Base-by-base conservation (phyloP, 164 flowering plant species). In the Vitis amurensis region DNA sequence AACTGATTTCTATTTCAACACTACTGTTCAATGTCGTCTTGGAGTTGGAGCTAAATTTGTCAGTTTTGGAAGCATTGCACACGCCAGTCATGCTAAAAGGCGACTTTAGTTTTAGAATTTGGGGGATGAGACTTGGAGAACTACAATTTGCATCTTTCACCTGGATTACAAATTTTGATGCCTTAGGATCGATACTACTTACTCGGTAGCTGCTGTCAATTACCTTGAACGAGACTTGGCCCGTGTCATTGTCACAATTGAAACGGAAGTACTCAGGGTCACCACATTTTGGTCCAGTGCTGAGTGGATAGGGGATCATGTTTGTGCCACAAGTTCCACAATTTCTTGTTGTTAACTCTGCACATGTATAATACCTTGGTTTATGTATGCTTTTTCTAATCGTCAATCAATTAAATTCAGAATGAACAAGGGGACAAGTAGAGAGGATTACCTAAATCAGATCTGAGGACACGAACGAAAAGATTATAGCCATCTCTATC, bases 301-400 rank as follows among this genome's bases (percentile, higher is more conserved):
- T 84, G 5, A 84, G 70, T 2, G 87, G 87, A 69, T 82, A 84
- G 4, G 85, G 87, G 50, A 84, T 67, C 47, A 63, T 11, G 71
- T 66, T 78, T 64, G 81, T 70, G 66, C 86, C 82, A 71, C 86
- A 83, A 15, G 69, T 69, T 31, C 55, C 79, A 70, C 86, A 82
- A 70, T 16, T 37, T 69, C 77, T 73, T 56, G 29, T 10, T 9
- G 71, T 73, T 13, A 68, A 44, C 64, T 71, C 85, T 79, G 85
- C 77, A 77, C 47, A 55, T 66, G 2, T 31, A 64, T 8, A 71
- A 63, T 10, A 6, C 4, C 7, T 37, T 37, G 4, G 44, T 37
- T 37, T 3, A 37, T 23, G 27, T 23, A 23, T 23, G 27, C 27
- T 23, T 23, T 23, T 23, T 23, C 27, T 23, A 23, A 23, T 23